phyloP scores from a whole-genome alignment of 176 grass and related monocot genomes.

The Sorghum bicolor region Sorghum_bicolor_NCBIv3 NC_012878.2:51124501-51125000 shows the following conservation, averaged over 20 bases:
- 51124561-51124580: slow-evolving; percentile 70
- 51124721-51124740: slow-evolving; percentile 1
- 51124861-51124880: not conserved
- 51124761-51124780: not conserved
- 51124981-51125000: slow-evolving; percentile 8
- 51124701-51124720: slow-evolving; percentile 32
- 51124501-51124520: slow-evolving; percentile 84
- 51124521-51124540: slow-evolving; percentile 80
- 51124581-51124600: slow-evolving; percentile 40
- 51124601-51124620: slow-evolving; percentile 58
- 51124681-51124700: slow-evolving; percentile 85
- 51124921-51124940: not conserved
- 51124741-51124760: not conserved
- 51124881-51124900: not conserved
- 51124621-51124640: slow-evolving; percentile 79
- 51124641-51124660: slow-evolving; percentile 79
- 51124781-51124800: not conserved
- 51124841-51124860: not conserved
- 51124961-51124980: not conserved
- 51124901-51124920: not conserved
- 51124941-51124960: not conserved
- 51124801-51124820: not conserved
- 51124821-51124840: not conserved
- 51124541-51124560: slow-evolving; percentile 78
- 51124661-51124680: slow-evolving; percentile 88